These are phyloP conservation scores for Orbilia oligospora DNA, from an alignment of 2,329 filamentous ascomycete genomes.

Conservation along the genomic window DNA sequence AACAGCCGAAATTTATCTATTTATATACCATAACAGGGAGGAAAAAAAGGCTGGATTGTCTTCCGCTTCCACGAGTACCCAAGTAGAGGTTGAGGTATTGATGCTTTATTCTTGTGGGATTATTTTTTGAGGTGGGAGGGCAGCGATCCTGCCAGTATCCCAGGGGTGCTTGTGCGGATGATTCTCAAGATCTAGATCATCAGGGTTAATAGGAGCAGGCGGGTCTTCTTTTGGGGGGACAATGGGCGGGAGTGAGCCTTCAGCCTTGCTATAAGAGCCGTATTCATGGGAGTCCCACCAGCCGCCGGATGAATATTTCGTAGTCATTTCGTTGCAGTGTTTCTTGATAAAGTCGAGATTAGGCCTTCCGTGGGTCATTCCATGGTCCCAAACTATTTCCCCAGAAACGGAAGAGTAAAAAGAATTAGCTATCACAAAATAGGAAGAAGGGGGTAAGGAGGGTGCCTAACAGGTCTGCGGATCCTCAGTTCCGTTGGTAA, in stretches of 20 bases:
- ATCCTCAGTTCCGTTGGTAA: neutral
- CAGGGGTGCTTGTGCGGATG: no score
- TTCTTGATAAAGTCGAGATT: neutral
- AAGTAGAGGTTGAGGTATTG: no score
- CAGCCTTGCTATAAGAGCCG: neutral
- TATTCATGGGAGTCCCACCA: slow-evolving; percentile 6
- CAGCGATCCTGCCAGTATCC: no score
- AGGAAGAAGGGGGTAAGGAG: neutral
- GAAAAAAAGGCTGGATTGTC: no score
- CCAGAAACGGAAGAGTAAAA: neutral
- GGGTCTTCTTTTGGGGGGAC: no score
- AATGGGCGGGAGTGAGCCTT: neutral
- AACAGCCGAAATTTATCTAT: no score
- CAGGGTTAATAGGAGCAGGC: no score
- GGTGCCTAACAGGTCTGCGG: neutral
- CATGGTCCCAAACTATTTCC: neutral
- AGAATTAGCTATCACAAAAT: neutral
- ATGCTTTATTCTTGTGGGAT: no score
- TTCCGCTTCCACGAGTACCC: no score
- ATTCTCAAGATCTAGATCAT: no score
- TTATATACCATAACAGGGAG: no score
- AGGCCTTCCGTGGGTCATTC: neutral
- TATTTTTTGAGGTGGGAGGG: no score
- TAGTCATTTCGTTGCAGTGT: slow-evolving; percentile 4
- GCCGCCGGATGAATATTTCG: neutral